phyloP scores from a whole-genome alignment of 495 filamentous ascomycete species.

The Penicillium flavigenum region DNA sequence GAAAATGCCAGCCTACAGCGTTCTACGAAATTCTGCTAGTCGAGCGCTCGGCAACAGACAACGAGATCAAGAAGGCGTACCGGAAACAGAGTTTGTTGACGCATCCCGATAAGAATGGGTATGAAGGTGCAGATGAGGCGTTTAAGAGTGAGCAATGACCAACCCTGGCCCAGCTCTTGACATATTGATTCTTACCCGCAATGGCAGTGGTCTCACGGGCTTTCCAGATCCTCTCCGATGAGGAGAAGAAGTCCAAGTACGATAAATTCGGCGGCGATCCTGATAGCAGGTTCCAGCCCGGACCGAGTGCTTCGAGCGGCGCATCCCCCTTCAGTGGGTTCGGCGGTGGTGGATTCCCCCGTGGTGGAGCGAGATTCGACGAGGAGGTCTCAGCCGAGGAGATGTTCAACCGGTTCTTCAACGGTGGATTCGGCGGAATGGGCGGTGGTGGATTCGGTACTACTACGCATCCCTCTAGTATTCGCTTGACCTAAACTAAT shows the following conservation, averaged over 20 bases:
- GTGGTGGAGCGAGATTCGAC: conserved; percentile 61
- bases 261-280: conserved; percentile 90
- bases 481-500: neutral
- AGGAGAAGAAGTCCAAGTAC: conserved; percentile 84
- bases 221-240: conserved; percentile 89
- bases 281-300: conserved; percentile 74
- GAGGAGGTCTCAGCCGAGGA: conserved; percentile 96
- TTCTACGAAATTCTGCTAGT: conserved; percentile 92
- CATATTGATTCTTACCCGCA: conserved; percentile 8
- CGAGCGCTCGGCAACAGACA: conserved; percentile 69
- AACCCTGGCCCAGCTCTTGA: neutral
- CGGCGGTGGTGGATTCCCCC: conserved; percentile 55
- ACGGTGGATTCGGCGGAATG: conserved; percentile 53
- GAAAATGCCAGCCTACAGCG: conserved; percentile 75
- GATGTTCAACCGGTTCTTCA: conserved; percentile 93
- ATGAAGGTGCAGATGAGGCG: conserved; percentile 92
- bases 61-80: conserved; percentile 96
- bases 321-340: conserved; percentile 70
- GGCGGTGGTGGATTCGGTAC: conserved; percentile 65
- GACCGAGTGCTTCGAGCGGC: conserved; percentile 43
- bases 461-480: conserved; percentile 3
- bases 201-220: conserved; percentile 80
- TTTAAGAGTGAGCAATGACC: conserved; percentile 71
- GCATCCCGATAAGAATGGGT: conserved; percentile 99
- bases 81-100: conserved; percentile 88